phyloP scores from a whole-genome alignment of 805 yeast genomes.

The Candida manassasensis region DNA sequence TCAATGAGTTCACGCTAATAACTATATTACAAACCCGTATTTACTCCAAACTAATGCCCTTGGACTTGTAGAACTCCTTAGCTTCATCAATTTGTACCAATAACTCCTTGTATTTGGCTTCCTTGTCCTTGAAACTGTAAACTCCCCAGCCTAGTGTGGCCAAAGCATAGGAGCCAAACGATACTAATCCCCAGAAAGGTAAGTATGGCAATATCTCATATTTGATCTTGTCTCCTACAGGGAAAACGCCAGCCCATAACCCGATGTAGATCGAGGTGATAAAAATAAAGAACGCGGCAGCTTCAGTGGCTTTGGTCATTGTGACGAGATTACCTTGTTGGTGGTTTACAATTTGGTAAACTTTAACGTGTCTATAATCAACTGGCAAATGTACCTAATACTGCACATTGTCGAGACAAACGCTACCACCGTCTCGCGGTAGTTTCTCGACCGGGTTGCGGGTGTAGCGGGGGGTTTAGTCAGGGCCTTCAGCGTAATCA shows the following conservation, averaged over 20 bases:
- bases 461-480: too few relatives aligned
- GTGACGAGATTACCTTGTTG: neutral
- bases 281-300: constrained; percentile 43
- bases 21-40: too few relatives aligned
- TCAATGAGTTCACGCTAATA: too few relatives aligned
- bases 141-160: constrained; percentile 68
- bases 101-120: constrained; percentile 60
- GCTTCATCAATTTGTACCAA: constrained; percentile 58
- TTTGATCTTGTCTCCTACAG: constrained; percentile 45
- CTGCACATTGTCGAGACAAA: neutral
- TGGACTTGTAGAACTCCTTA: constrained; percentile 48
- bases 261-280: constrained; percentile 51
- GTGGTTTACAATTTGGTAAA: neutral
- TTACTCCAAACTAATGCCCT: constrained; percentile 51
- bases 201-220: constrained; percentile 57
- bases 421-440: too few relatives aligned
- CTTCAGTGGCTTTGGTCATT: constrained; percentile 69
- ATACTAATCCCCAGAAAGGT: constrained; percentile 67
- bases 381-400: neutral
- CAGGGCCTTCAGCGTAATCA: too few relatives aligned
- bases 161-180: constrained; percentile 66
- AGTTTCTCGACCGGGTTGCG: too few relatives aligned
- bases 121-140: constrained; percentile 64
- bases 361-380: constrained; percentile 2
- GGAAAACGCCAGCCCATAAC: constrained; percentile 48